Evolutionary conservation across 306 rosid species (phyloP).

Genomic region (Vigna unguiculata): DNA sequence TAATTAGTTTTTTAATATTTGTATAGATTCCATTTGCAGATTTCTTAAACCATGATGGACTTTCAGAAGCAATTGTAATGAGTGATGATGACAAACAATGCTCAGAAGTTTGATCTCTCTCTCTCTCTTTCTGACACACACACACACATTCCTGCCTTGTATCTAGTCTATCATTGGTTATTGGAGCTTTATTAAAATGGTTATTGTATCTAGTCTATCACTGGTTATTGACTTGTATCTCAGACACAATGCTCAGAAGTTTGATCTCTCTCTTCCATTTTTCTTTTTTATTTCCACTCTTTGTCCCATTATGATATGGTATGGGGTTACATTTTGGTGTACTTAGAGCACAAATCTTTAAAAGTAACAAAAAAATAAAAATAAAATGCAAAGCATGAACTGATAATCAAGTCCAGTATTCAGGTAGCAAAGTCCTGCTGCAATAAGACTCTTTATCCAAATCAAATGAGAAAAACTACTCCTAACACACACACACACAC

Average conservation of each 20-base stretch:
- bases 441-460: constrained; percentile 10
- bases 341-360: not conserved
- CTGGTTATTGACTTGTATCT: too few species aligned
- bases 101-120: constrained; percentile 66
- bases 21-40: constrained; percentile 91
- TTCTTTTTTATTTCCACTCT: not conserved
- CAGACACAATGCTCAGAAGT: too few species aligned
- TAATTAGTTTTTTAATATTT: constrained; percentile 33
- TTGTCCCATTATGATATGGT: not conserved
- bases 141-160: not conserved
- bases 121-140: not conserved
- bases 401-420: constrained; percentile 19
- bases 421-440: not conserved
- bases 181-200: constrained; percentile 31
- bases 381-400: not conserved
- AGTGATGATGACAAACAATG: constrained; percentile 65
- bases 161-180: constrained; percentile 27
- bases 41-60: constrained; percentile 80
- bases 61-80: constrained; percentile 71
- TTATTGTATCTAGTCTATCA: not conserved
- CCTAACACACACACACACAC: not conserved
- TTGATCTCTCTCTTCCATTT: not conserved
- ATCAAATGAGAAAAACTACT: constrained; percentile 20
- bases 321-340: constrained; percentile 20
- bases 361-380: not conserved